Evolutionary conservation across 768 basidiomycete species (phyloP).

Genomic region (Astraeus odoratus): DNA sequence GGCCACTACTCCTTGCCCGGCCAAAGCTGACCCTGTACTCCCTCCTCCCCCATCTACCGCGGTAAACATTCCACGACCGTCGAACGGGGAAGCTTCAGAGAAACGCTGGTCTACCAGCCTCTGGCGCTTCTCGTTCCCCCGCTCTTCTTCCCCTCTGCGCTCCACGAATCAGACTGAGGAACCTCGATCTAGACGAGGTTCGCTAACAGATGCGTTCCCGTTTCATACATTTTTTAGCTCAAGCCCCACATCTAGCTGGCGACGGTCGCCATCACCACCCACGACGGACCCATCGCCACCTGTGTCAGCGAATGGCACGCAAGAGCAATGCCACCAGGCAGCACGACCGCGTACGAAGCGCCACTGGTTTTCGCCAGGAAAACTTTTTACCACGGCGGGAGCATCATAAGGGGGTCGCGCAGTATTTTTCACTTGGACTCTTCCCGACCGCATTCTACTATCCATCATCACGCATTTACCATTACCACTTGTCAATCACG

Average conservation of each 20-base stretch:
- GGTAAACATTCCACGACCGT: constrained; percentile 22
- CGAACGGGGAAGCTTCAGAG: constrained; percentile 20
- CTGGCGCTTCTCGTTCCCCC: constrained; percentile 31
- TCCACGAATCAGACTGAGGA: constrained; percentile 19
- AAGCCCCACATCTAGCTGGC: constrained; percentile 27
- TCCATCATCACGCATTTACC: constrained; percentile 1
- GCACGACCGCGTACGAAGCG: constrained; percentile 35
- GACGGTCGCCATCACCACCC: constrained; percentile 36
- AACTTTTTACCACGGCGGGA: constrained; percentile 40
- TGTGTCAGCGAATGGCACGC: constrained; percentile 21
- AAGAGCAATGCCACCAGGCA: constrained; percentile 27
- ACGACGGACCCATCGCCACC: constrained; percentile 24
- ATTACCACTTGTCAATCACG: neutral
- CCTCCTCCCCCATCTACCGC: constrained; percentile 15
- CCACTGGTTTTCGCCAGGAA: constrained; percentile 50
- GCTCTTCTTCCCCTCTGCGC: constrained; percentile 23
- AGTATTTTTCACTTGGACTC: neutral
- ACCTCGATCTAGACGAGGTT: constrained; percentile 23
- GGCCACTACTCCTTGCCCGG: neutral
- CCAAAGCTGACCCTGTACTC: constrained; percentile 7
- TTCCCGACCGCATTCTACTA: neutral
- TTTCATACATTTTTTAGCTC: constrained; percentile 32
- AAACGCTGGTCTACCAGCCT: constrained; percentile 29
- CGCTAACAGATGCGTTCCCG: constrained; percentile 39
- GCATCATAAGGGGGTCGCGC: constrained; percentile 22